Base-by-base conservation (phyloP, 257 asterid species). In the Dorcoceras hygrometricum region DNA sequence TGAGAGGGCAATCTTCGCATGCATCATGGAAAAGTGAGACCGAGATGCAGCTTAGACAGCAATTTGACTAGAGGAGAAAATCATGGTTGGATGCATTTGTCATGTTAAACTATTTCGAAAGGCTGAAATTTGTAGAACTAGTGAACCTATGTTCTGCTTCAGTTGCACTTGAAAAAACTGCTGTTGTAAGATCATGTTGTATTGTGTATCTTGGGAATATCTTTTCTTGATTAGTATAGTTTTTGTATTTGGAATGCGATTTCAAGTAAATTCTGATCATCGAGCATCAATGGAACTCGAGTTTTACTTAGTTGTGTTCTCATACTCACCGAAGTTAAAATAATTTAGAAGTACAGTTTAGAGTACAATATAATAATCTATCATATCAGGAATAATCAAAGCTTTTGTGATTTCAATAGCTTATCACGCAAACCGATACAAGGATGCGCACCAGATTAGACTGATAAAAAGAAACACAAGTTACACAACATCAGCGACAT, bases 11-110 rank as follows among this genome's bases (percentile, higher is more conserved):
- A 69, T 90, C 97, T 6, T 87, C 99, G 25, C 99, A 90, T 63
- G 97, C 97, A 1, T 69, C 96, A 1, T 94, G 99, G 99, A 94
- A 94, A 70, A 94, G 96, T 68, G 99, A 94, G 80, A 87, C 97
- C 4, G 97, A 94, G 81, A 94, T 94, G 99, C 95, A 88, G 53
- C 96, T 90, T 19, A 79, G 99, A 19, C 99, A 94, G 81, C 99
- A 94, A 75, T 94, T 94, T 75, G 99, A 94, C 79, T 90, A 90
- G 82, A n/a, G n/a, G n/a, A 23, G 34, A 26, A 26, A 26, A 26
- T 26, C 4, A 26, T 26, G 29, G 28, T 19, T 12, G 23, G 46
- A 11, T 26, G 24, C 26, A 26, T 31, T 34, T 34, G 50, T 39
- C 50, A 6, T 14, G n/a, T 39, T 39, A 39, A 39, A 11, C 50